Conservation (phyloP, 257 asterid species). For the Primulina huaijiensis region DNA sequence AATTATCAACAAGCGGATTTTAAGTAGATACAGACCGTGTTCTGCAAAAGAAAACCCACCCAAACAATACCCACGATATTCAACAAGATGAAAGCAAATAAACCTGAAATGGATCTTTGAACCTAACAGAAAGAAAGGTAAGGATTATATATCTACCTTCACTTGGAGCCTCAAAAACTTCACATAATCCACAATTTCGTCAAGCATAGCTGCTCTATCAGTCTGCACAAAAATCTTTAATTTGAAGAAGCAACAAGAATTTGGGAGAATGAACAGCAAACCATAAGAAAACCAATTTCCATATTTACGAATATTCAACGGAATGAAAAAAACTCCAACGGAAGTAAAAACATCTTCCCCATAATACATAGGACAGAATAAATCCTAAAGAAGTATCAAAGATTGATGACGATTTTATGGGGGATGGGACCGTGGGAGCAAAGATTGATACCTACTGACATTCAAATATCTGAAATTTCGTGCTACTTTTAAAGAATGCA, state of each 20-base stretch:
- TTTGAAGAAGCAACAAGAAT: constrained; percentile 22
- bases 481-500: background rate
- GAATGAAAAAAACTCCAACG: background rate
- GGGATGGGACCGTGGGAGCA: background rate
- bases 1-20: constrained; percentile 12
- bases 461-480: background rate
- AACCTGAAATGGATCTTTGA: background rate
- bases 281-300: background rate
- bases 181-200: constrained; percentile 93
- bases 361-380: background rate
- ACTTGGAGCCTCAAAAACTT: constrained; percentile 97
- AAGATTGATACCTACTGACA: background rate
- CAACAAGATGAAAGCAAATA: background rate
- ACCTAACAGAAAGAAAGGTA: background rate
- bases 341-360: background rate
- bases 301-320: background rate
- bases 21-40: constrained; percentile 5
- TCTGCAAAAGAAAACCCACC: constrained; percentile 17
- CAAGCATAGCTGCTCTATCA: constrained; percentile 98
- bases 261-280: background rate
- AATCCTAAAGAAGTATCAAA: background rate
- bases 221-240: constrained; percentile 47
- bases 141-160: constrained; percentile 48
- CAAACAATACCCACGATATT: constrained; percentile 3
- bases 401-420: background rate